Conservation (phyloP, 2,329 filamentous ascomycete species). For the Cladobotryum protrusum region DNA sequence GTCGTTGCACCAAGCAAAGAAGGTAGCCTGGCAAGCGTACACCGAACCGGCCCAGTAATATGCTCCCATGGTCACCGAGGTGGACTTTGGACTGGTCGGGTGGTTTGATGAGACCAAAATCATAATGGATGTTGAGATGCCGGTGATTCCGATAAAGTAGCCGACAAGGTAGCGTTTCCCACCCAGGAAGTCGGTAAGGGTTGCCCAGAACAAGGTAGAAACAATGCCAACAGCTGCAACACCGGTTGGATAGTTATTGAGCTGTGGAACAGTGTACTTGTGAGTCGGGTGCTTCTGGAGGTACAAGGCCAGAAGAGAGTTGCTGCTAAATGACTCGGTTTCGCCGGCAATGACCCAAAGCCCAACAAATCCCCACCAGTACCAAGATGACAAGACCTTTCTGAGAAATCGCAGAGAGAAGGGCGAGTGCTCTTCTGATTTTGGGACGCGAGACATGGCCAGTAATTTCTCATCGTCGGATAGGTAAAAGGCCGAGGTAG, state of each 20-base stretch:
- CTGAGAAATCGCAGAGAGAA: conserved; percentile 45
- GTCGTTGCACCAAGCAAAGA: conserved; percentile 73
- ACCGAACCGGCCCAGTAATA: conserved; percentile 67
- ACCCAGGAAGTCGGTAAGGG: conserved; percentile 57
- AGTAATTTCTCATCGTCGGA: conserved; percentile 39
- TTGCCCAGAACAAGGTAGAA: conserved; percentile 63
- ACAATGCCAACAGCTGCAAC: conserved; percentile 51
- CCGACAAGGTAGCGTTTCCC: conserved; percentile 60
- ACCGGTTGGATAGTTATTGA: conserved; percentile 53
- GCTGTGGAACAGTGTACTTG: conserved; percentile 40
- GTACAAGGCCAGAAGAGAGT: conserved; percentile 49
- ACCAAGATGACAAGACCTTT: conserved; percentile 52
- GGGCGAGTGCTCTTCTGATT: conserved; percentile 34
- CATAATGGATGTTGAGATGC: conserved; percentile 55
- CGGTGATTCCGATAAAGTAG: conserved; percentile 61
- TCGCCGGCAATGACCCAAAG: conserved; percentile 67
- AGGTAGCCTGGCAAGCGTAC: conserved; percentile 67
- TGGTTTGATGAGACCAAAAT: conserved; percentile 48
- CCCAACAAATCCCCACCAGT: conserved; percentile 60
- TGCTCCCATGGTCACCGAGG: conserved; percentile 52
- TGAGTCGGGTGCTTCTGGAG: conserved; percentile 41
- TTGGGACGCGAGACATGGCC: conserved; percentile 37
- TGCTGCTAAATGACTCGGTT: conserved; percentile 63
- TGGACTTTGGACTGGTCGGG: conserved; percentile 34
- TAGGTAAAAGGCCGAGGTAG: conserved; percentile 38